Evolutionary conservation across 192 early-diverging fungal genomes (phyloP).

Genomic region (Cladochytrium replicatum): DNA sequence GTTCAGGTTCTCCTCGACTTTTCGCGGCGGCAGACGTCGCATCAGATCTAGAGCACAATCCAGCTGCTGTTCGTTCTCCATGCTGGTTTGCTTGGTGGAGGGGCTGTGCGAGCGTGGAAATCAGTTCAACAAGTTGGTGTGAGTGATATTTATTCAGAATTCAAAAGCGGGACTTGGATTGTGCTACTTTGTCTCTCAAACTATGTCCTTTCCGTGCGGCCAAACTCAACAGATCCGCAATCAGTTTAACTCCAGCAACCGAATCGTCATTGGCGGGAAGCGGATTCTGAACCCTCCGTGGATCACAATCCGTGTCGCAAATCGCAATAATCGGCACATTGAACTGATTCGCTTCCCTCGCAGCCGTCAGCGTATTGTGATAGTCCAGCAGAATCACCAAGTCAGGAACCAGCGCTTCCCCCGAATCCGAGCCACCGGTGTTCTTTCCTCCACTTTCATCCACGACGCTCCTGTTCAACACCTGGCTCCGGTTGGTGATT

Average conservation of each 20-base stretch:
- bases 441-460: not conserved
- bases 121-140: too few relatives aligned
- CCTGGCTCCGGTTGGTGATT: conserved; percentile 70
- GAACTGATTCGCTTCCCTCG: conserved; percentile 63
- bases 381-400: conserved; percentile 75
- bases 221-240: conserved; percentile 69
- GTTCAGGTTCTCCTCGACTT: conserved; percentile 75
- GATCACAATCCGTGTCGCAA: conserved; percentile 86
- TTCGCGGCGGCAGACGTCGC: conserved; percentile 90
- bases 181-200: too few relatives aligned
- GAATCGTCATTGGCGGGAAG: conserved; percentile 95
- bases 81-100: too few relatives aligned
- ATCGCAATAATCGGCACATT: conserved; percentile 85
- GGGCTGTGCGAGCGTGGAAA: too few relatives aligned
- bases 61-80: conserved; percentile 38
- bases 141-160: too few relatives aligned
- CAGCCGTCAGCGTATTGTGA: conserved; percentile 66
- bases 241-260: conserved; percentile 58
- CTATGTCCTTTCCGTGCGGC: conserved; percentile 61
- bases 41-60: conserved; percentile 96
- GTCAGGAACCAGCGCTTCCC: too few relatives aligned
- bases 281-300: conserved; percentile 72
- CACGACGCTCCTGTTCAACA: conserved; percentile 43
- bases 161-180: too few relatives aligned
- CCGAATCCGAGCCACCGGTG: too few relatives aligned